These are phyloP conservation scores for Rhodotorula babjevae DNA, from an alignment of 768 basidiomycete genomes.

Conservation along the genomic window DNA sequence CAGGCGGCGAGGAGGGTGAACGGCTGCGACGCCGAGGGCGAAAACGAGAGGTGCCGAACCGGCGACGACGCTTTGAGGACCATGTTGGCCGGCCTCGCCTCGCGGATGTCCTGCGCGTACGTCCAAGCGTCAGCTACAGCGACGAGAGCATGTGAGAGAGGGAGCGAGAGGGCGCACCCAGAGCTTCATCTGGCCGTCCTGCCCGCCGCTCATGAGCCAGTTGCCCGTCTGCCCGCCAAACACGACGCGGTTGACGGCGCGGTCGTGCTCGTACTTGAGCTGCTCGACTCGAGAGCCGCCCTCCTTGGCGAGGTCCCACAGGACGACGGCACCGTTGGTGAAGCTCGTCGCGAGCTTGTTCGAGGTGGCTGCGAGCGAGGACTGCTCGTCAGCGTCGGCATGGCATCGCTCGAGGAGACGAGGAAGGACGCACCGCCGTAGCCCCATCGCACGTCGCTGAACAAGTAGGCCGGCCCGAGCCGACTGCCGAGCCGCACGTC, in stretches of 20 bases:
- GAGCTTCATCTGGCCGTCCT: slow-evolving; percentile 40
- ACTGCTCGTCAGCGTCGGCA: not conserved
- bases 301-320: slow-evolving; percentile 35
- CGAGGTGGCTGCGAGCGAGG: slow-evolving; percentile 1
- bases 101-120: slow-evolving; percentile 34
- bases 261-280: slow-evolving; percentile 38
- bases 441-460: slow-evolving; percentile 35
- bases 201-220: slow-evolving; percentile 38
- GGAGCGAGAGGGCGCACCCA: slow-evolving; percentile 23
- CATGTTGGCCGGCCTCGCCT: slow-evolving; percentile 14
- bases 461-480: slow-evolving; percentile 29
- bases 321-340: slow-evolving; percentile 34
- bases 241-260: slow-evolving; percentile 38
- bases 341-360: slow-evolving; percentile 36
- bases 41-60: slow-evolving; percentile 35
- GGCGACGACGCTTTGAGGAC: slow-evolving; percentile 37
- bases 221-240: slow-evolving; percentile 38
- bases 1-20: slow-evolving; percentile 36
- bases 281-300: slow-evolving; percentile 29
- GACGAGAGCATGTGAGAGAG: no score
- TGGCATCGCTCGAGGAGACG: no score
- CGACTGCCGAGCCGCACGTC: slow-evolving; percentile 19
- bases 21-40: slow-evolving; percentile 33
- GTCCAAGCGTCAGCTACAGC: no score
- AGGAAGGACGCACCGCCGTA: slow-evolving; percentile 14